Conservation (phyloP, 225 moss, liverwort and hornwort species). For the Sphagnum tenellum region DNA sequence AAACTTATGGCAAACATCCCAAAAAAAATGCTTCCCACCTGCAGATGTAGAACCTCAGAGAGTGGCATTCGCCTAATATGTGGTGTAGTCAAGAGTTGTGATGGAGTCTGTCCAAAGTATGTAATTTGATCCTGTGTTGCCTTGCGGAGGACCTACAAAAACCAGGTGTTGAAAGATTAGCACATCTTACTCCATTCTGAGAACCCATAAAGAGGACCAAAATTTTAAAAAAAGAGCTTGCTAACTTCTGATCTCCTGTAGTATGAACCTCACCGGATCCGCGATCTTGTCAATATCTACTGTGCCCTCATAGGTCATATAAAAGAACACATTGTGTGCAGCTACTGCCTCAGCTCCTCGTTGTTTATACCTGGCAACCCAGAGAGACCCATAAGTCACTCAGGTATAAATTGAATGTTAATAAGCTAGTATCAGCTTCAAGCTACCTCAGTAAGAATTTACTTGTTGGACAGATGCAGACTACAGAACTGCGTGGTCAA, state of each 20-base stretch:
- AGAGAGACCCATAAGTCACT: too few relatives aligned
- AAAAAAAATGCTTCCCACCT: slow-evolving; percentile 35
- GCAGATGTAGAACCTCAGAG: slow-evolving; percentile 71
- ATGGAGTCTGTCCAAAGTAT: slow-evolving; percentile 82
- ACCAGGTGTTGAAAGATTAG: neutral
- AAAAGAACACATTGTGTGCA: slow-evolving; percentile 91
- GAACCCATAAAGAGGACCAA: too few relatives aligned
- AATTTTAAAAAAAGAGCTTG: too few relatives aligned
- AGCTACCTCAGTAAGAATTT: neutral
- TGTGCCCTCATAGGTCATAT: slow-evolving; percentile 80
- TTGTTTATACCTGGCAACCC: slow-evolving; percentile 70
- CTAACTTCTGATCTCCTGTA: too few relatives aligned
- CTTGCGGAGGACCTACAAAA: slow-evolving; percentile 67
- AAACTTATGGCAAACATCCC: too few relatives aligned
- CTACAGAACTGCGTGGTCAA: too few relatives aligned
- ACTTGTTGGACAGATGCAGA: neutral
- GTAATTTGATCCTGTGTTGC: slow-evolving; percentile 88
- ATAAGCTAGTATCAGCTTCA: neutral
- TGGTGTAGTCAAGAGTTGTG: slow-evolving; percentile 78
- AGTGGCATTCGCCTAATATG: slow-evolving; percentile 66
- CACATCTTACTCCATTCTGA: too few relatives aligned
- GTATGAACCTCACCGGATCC: slow-evolving; percentile 52
- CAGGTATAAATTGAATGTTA: too few relatives aligned
- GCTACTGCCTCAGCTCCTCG: slow-evolving; percentile 81
- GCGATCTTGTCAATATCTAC: slow-evolving; percentile 90